A percentile compares a stretch with the other conserved stretches of the same genome.
Conservation (phyloP, 1,284 basidiomycete species). For the Cutaneotrichosporon daszewskae region DNA sequence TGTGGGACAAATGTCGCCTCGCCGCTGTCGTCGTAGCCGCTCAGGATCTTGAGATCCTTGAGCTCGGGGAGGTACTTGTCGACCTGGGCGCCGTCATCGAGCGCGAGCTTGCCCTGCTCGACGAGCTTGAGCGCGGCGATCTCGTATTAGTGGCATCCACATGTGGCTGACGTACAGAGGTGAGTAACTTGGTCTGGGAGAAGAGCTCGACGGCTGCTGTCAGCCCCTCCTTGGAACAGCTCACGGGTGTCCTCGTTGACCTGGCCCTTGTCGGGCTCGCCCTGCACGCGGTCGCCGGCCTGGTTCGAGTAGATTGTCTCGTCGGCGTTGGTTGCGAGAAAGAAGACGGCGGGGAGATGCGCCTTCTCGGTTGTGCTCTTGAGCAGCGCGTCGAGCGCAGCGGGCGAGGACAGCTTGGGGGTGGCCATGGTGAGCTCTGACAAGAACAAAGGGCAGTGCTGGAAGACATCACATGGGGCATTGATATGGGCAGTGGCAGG, state of each 20-base stretch:
- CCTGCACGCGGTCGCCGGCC: slow-evolving; percentile 26
- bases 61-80: slow-evolving; percentile 35
- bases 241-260: slow-evolving; percentile 31
- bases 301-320: slow-evolving; percentile 28
- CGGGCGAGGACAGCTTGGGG: too few species aligned
- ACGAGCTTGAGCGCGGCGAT: slow-evolving; percentile 13
- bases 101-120: slow-evolving; percentile 9
- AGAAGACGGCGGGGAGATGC: slow-evolving; percentile 26
- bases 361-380: slow-evolving; percentile 15
- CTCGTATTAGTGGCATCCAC: not conserved
- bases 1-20: slow-evolving; percentile 15
- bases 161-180: not conserved
- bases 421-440: too few species aligned
- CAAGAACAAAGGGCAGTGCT: too few species aligned
- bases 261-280: slow-evolving; percentile 19
- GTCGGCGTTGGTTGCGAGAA: slow-evolving; percentile 26
- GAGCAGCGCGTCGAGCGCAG: slow-evolving; percentile 22
- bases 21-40: slow-evolving; percentile 24
- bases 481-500: too few species aligned
- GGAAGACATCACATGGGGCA: too few species aligned
- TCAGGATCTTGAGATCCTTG: slow-evolving; percentile 22
- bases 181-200: slow-evolving; percentile 16
- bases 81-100: slow-evolving; percentile 26
- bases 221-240: too few species aligned
- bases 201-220: slow-evolving; percentile 31